These are phyloP conservation scores for Eimeria sp. DNA, from an alignment of 169 alveolate genomes.

Conservation along the genomic window DNA sequence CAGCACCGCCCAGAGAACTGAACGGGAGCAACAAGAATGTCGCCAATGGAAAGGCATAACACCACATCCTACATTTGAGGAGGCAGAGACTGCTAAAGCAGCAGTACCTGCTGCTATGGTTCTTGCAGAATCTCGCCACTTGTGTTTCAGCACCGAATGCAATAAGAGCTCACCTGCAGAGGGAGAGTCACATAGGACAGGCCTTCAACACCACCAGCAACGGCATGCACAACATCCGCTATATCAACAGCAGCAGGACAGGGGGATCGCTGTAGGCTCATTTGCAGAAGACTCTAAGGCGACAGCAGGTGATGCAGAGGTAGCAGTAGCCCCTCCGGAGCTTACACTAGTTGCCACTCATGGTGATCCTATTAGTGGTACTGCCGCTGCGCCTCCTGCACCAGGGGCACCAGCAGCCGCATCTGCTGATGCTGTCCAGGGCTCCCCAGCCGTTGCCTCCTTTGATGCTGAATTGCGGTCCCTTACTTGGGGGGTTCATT, in stretches of 20 bases:
- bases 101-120: slow-evolving; percentile 3
- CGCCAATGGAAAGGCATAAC: not conserved
- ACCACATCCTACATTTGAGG: not conserved
- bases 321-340: not conserved
- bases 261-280: not conserved
- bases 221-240: not conserved
- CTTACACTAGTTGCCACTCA: not conserved
- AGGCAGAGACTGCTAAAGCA: not conserved
- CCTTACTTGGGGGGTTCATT: not conserved
- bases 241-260: slow-evolving; percentile 20
- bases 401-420: not conserved
- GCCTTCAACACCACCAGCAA: not conserved
- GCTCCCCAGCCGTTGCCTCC: slow-evolving; percentile 48
- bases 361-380: not conserved
- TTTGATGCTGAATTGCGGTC: slow-evolving; percentile 38
- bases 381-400: not conserved
- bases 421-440: not conserved
- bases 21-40: not conserved
- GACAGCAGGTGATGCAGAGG: slow-evolving; percentile 9
- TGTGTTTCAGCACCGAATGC: not conserved
- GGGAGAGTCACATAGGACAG: not conserved
- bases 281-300: not conserved
- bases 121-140: not conserved
- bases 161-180: not conserved
- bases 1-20: not conserved